phyloP scores from a whole-genome alignment of 805 yeast genomes.

The Candida tibetensis region DNA sequence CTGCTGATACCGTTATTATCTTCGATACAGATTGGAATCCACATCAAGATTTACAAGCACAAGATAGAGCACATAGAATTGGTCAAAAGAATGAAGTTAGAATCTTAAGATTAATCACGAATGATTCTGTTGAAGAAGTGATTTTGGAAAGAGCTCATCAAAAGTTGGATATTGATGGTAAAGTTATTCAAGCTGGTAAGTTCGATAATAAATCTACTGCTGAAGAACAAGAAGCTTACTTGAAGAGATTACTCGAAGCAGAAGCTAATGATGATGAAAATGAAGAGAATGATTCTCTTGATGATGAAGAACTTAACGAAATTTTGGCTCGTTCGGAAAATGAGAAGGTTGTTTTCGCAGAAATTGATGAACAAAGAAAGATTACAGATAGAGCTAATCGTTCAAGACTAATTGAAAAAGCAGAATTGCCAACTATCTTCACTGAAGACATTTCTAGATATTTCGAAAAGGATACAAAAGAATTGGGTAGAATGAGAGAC shows the following conservation, averaged over 20 bases:
- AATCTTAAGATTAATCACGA: slow-evolving; percentile 73
- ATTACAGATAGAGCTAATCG: slow-evolving; percentile 19
- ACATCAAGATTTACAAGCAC: slow-evolving; percentile 88
- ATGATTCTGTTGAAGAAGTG: slow-evolving; percentile 81
- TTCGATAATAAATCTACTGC: slow-evolving; percentile 83
- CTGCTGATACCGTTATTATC: slow-evolving; percentile 83
- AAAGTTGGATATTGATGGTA: slow-evolving; percentile 82
- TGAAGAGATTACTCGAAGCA: slow-evolving; percentile 68
- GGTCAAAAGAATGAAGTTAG: slow-evolving; percentile 88
- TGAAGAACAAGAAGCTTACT: slow-evolving; percentile 80
- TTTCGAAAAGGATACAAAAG: slow-evolving; percentile 24
- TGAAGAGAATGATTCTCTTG: slow-evolving; percentile 55
- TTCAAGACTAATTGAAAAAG: slow-evolving; percentile 21
- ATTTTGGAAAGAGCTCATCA: slow-evolving; percentile 80
- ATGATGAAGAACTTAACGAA: slow-evolving; percentile 70
- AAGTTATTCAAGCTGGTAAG: slow-evolving; percentile 89
- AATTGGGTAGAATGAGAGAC: slow-evolving; percentile 25
- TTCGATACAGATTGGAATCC: slow-evolving; percentile 92
- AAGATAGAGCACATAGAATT: slow-evolving; percentile 86
- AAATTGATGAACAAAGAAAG: slow-evolving; percentile 59
- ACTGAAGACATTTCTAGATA: slow-evolving; percentile 28
- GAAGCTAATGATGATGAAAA: slow-evolving; percentile 56
- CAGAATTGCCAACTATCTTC: slow-evolving; percentile 25
- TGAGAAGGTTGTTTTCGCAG: slow-evolving; percentile 53
- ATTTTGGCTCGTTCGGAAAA: slow-evolving; percentile 66